Base-by-base conservation (phyloP, 1,284 basidiomycete genomes). In the Gomphus bonarii region DNA sequence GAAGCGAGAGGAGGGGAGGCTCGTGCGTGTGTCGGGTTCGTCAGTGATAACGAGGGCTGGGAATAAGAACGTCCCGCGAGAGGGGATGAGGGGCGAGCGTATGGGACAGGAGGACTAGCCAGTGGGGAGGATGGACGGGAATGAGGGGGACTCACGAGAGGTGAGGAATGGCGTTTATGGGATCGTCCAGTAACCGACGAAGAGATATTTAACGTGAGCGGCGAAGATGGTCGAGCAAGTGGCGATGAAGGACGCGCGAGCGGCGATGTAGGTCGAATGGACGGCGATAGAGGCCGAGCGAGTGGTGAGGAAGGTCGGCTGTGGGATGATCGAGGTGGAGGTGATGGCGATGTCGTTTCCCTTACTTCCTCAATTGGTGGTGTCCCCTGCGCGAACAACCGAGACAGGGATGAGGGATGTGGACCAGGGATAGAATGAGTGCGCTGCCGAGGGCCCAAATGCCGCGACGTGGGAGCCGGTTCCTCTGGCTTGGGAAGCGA, bases 391-490 rank as follows among this genome's bases (percentile, higher is more conserved):
- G 86, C 87, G 25, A 89, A 72, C 6, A 89, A 71, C 36, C 84
- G 78, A 14, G 86, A 88, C 59, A 89, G 71, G 4, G 86, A 88
- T 6, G 86, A 88, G 1, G 82, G 85, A 5, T 85, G 81, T 3
- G 80, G 80, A 16, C 75, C 73, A 16, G 84, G 82, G 8, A 81
- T 81, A 7, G 84, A 84, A 61, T 78, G 83, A n/a, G 82, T 70
- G 42, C 85, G 75, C n/a, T 75, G 69, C 10, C 84, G 79, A 18
- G 72, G 68, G 16, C 44, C 20, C n/a, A 55, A 43, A 50, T 60
- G 46, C n/a, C 36, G 42, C 35, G 58, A 35, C 30, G 43, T 18
- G 12, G 36, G 42, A 25, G n/a, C 16, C 25, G 40, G 36, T 50
- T 30, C 35, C 55, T 22, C 43, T 40, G 42, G 8, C 22, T 22